phyloP scores from a whole-genome alignment of 192 early-diverging fungal genomes.

The Coemansia sp. region DNA sequence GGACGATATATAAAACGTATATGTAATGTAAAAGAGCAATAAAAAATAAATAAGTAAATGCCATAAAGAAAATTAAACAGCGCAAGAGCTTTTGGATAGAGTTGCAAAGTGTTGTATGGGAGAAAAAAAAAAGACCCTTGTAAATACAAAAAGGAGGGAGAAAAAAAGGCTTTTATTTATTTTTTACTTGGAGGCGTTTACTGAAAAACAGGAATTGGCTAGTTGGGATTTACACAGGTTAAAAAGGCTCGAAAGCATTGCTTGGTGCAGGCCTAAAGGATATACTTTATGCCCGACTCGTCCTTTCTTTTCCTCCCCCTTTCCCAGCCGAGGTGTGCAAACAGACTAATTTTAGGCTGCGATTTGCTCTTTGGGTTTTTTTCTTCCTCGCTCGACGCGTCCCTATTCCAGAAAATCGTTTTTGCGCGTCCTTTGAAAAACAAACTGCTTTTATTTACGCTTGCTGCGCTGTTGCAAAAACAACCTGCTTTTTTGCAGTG shows the following conservation, averaged over 20 bases:
- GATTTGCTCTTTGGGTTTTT: neutral
- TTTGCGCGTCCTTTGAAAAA: no score
- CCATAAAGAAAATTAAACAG: slow-evolving; percentile 6
- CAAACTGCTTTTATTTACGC: no score
- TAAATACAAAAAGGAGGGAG: slow-evolving; percentile 5
- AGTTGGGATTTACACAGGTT: no score
- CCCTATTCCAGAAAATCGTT: no score
- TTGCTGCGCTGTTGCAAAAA: no score
- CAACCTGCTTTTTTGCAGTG: no score
- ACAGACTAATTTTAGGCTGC: slow-evolving; percentile 2
- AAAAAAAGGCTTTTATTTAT: slow-evolving; percentile 1
- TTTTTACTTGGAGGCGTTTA: neutral
- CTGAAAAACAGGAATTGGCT: no score
- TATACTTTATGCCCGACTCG: no score
- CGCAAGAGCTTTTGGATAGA: slow-evolving; percentile 7
- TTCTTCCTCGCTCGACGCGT: neutral
- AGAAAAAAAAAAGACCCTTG: neutral
- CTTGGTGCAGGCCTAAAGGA: no score
- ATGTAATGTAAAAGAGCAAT: neutral
- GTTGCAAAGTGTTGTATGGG: no score
- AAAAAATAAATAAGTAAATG: slow-evolving; percentile 5
- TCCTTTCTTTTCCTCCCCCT: no score
- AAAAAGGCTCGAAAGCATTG: no score
- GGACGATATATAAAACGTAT: slow-evolving; percentile 1
- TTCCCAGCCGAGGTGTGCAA: slow-evolving; percentile 2